Conservation (phyloP, 1,284 basidiomycete genomes). For the Sanghuangporus weigelae region DNA sequence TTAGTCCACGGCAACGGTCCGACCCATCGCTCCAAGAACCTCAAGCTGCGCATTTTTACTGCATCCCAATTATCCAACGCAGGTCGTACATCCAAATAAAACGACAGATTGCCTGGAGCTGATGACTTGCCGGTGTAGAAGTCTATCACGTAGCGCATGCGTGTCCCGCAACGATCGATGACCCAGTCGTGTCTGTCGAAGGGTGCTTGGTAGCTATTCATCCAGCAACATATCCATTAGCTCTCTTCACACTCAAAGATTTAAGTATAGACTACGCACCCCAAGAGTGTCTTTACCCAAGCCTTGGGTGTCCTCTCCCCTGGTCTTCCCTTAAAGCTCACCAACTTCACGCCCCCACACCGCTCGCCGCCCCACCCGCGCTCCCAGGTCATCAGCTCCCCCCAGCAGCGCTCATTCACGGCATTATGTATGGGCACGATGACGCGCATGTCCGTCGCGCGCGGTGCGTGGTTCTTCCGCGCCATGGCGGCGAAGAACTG, state of each 20-base stretch:
- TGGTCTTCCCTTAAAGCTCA: constrained; percentile 83
- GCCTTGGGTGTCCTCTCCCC: constrained; percentile 77
- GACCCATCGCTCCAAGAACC: constrained; percentile 44
- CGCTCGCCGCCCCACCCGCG: constrained; percentile 66
- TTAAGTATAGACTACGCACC: constrained; percentile 50
- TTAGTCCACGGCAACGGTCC: constrained; percentile 19
- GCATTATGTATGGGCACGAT: constrained; percentile 99
- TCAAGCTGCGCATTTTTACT: constrained; percentile 66
- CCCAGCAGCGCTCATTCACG: constrained; percentile 97
- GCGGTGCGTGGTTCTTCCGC: constrained; percentile 86
- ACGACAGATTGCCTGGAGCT: constrained; percentile 52
- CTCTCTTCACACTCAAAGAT: neutral
- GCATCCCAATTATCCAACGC: constrained; percentile 92
- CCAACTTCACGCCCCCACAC: constrained; percentile 81
- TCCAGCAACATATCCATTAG: neutral
- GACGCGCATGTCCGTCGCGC: constrained; percentile 84
- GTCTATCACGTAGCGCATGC: constrained; percentile 94
- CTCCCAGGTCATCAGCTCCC: constrained; percentile 90
- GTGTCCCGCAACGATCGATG: constrained; percentile 86
- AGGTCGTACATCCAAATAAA: constrained; percentile 93
- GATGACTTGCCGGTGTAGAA: constrained; percentile 87
- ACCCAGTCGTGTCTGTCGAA: constrained; percentile 99
- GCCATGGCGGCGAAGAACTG: constrained; percentile 97
- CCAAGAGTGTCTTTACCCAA: constrained; percentile 75
- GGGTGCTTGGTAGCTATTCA: constrained; percentile 77